phyloP scores from a whole-genome alignment of 805 yeast species.

The Wickerhamiella shivajii region DNA sequence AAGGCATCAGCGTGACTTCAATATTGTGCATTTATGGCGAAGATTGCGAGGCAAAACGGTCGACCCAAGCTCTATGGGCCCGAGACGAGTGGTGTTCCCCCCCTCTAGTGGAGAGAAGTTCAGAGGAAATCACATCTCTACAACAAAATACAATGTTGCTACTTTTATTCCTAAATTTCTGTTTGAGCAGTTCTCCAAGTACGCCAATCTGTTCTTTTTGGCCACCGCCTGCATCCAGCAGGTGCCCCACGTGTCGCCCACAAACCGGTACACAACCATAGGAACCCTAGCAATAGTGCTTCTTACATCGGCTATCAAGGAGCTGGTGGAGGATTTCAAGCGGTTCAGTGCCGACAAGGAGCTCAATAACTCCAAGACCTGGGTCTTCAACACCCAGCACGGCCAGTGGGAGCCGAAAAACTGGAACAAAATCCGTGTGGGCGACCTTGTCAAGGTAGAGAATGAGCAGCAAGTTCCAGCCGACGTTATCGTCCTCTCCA shows the following conservation, averaged over 20 bases:
- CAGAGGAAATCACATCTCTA: conserved; percentile 74
- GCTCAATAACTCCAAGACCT: conserved; percentile 61
- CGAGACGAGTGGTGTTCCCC: conserved; percentile 45
- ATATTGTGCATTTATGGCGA: conserved; percentile 23
- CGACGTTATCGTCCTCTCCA: conserved; percentile 66
- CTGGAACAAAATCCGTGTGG: conserved; percentile 84
- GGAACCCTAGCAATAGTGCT: conserved; percentile 79
- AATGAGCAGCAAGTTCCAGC: conserved; percentile 93
- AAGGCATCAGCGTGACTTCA: conserved; percentile 19
- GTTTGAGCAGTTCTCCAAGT: conserved; percentile 93
- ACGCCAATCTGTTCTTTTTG: conserved; percentile 85
- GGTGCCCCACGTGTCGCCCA: conserved; percentile 92
- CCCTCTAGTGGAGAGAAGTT: conserved; percentile 32
- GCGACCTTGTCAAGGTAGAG: conserved; percentile 73
- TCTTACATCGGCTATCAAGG: conserved; percentile 83
- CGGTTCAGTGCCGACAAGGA: conserved; percentile 82
- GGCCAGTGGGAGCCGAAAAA: conserved; percentile 52
- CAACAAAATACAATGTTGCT: conserved; percentile 87
- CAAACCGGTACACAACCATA: conserved; percentile 88
- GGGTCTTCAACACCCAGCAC: conserved; percentile 39
- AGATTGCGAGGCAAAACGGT: conserved; percentile 12
- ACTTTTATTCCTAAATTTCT: conserved; percentile 90
- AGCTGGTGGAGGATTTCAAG: conserved; percentile 77
- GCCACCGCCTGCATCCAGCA: conserved; percentile 91
- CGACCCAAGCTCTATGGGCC: conserved; percentile 25